Percentiles rank a stretch among this genome's conserved stretches.
phyloP scores from a whole-genome alignment of 179 eudicot species.

The Patellifolia procumbens region DNA sequence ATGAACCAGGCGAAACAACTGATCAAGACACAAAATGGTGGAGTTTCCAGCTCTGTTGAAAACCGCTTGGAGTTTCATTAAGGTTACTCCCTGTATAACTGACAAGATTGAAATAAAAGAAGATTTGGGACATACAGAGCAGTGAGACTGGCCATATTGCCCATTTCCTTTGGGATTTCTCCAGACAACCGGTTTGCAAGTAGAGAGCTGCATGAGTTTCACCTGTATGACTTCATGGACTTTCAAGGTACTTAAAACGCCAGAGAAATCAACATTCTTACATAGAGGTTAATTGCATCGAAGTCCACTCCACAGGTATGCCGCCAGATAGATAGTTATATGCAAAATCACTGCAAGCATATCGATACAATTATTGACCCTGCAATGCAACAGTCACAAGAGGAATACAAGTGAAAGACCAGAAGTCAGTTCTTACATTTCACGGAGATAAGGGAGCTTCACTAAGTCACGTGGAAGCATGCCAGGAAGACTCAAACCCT shows the following conservation, averaged over 20 bases:
- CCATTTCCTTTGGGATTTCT: slow-evolving; percentile 39
- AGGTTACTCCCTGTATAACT: neutral
- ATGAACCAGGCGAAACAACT: neutral
- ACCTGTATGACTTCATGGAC: slow-evolving; percentile 27
- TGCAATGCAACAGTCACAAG: neutral
- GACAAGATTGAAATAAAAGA: slow-evolving; percentile 13
- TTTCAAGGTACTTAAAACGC: slow-evolving; percentile 5
- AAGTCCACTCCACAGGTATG: slow-evolving; percentile 72
- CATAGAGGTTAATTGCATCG: slow-evolving; percentile 53
- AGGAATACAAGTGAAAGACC: neutral
- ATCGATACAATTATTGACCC: neutral
- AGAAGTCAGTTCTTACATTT: slow-evolving; percentile 44
- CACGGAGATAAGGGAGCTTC: slow-evolving; percentile 58
- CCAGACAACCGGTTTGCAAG: slow-evolving; percentile 43
- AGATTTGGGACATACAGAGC: slow-evolving; percentile 35
- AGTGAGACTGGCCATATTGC: slow-evolving; percentile 35
- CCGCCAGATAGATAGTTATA: slow-evolving; percentile 71
- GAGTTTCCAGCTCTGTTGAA: neutral
- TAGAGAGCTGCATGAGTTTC: slow-evolving; percentile 38
- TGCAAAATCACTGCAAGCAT: slow-evolving; percentile 63
- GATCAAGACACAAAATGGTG: neutral
- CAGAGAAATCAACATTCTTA: slow-evolving; percentile 29
- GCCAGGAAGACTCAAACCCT: slow-evolving; percentile 65
- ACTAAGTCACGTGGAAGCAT: slow-evolving; percentile 57
- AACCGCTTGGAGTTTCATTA: neutral